Evolutionary conservation across 192 early-diverging fungal species (phyloP), one percentile per base, ranked within the genome.

Genomic region (Backusella morwellensis): DNA sequence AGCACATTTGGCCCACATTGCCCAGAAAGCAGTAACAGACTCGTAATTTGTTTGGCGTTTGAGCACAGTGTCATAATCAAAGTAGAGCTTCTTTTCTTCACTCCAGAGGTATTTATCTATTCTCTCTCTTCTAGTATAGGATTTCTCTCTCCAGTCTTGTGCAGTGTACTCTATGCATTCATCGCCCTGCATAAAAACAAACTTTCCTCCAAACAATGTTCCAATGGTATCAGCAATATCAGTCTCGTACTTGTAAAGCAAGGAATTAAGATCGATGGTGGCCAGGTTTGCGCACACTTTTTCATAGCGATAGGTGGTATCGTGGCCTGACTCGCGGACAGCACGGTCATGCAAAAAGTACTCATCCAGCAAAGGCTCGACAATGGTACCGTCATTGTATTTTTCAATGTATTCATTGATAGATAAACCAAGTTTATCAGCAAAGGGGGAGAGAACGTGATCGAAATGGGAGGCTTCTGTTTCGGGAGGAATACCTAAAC

Each of bases 311-410:
- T 99, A 98, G 14, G 96, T 94, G 0, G 97, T 98, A 84, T 99
- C 97, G 83, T 99, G 97, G n/a, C 97, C 97, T 36, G 95, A 97
- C 85, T 98, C 97, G 70, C 97, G 93, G 2, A 97, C 96, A 0
- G 98, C 98, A 11, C 98, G 91, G 79, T 99, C 98, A 80, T 99
- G 98, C 66, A 97, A 88, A 83, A 99, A 99, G 83, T 98, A 99
- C 41, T 85, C 91, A 82, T 99, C 97, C 40, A 99, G 84, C 68
- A 93, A 88, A 8, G 95, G 94, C 78, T 96, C 95, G 34, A 82
- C 72, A 32, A 97, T 85, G 66, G 87, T 78, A 3, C 90, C 92
- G 26, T 74, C 82, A 34, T 88, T 88, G 82, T 99, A 99, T 76
- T 88, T 76, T 4, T 82, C 66, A 84, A 91, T 92, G 83, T 92